Conservation (phyloP, 768 basidiomycete genomes). For the Cyclocybe cylindracea region DNA sequence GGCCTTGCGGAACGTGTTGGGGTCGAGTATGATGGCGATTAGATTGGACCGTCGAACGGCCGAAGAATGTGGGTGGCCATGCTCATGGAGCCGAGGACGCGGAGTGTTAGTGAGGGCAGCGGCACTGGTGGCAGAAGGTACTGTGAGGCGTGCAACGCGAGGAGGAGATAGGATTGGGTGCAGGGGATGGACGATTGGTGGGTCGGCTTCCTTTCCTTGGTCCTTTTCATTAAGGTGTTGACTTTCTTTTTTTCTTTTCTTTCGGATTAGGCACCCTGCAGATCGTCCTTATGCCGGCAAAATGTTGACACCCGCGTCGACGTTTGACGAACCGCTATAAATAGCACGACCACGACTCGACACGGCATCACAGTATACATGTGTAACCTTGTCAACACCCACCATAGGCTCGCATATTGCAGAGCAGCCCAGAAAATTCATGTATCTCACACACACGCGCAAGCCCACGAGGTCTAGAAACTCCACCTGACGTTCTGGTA, state of each 20-base stretch:
- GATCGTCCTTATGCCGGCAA: no score
- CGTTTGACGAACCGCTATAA: no score
- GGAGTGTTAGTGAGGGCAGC: conserved; percentile 29
- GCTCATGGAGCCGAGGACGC: conserved; percentile 15
- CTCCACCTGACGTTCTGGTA: no score
- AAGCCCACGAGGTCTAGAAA: no score
- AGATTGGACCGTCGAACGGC: conserved; percentile 38
- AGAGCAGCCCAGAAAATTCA: no score
- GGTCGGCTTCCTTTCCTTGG: background rate
- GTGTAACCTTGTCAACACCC: no score
- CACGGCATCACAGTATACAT: no score
- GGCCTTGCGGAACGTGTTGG: conserved; percentile 56
- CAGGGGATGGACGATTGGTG: background rate
- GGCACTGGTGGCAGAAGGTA: conserved; percentile 28
- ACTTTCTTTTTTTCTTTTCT: background rate
- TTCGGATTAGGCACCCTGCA: no score
- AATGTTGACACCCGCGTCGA: no score
- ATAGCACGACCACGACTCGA: no score
- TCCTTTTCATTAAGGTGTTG: background rate
- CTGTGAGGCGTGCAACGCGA: conserved; percentile 42
- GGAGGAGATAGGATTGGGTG: conserved; percentile 20
- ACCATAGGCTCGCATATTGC: no score
- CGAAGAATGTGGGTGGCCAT: conserved; percentile 11
- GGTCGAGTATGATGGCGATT: conserved; percentile 53
- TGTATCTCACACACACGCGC: no score